Evolutionary conservation across 169 alveolate species (phyloP), one percentile per base, ranked within the genome.

Genomic region (Plasmodium sp.): DNA sequence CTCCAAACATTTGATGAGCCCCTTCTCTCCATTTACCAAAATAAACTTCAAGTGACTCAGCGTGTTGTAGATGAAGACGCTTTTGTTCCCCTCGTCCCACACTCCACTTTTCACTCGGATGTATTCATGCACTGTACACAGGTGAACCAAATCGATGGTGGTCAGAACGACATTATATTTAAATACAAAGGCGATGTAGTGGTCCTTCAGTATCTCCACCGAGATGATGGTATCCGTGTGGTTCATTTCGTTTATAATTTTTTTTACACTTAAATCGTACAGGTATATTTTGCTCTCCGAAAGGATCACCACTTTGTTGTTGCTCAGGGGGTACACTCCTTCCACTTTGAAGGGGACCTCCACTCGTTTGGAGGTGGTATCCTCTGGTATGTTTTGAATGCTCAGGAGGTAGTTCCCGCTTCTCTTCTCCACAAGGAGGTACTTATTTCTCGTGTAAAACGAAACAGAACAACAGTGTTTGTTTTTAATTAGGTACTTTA

Each of bases 61-160:
- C 33, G 95, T 95, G 56, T 95, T 93, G n/a, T 96, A 95, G 5
- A 96, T 92, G 72, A 84, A 95, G 4, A 91, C 91, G 14, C 51
- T 81, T 22, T 95, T 72, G 16, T 95, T 77, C 45, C 91, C 90
- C 9, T 92, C 94, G 81, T 96, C 93, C 98, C 98, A 96, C 12
- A 93, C 92, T 12, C 96, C 98, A 33, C 96, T 95, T 84, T 96
- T 96, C 4, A 96, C 92, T 36, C 94, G 77, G 5, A 84, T 88
- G n/a, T 93, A 84, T 27, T 84, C 92, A 56, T 95, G 96, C 22
- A 56, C 86, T 16, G 96, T 92, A 2, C 96, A 93, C 27, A 96
- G 34, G 43, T 95, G 93, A 48, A 71, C 62, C 54, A 96, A 71
- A 74, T 93, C 90, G 27, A 96, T 93, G 43, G 96, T 96, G 10